Evolutionary conservation across 768 basidiomycete genomes (phyloP), one percentile per base, ranked within the genome.

Genomic region (Pleurotus citrinopileatus): DNA sequence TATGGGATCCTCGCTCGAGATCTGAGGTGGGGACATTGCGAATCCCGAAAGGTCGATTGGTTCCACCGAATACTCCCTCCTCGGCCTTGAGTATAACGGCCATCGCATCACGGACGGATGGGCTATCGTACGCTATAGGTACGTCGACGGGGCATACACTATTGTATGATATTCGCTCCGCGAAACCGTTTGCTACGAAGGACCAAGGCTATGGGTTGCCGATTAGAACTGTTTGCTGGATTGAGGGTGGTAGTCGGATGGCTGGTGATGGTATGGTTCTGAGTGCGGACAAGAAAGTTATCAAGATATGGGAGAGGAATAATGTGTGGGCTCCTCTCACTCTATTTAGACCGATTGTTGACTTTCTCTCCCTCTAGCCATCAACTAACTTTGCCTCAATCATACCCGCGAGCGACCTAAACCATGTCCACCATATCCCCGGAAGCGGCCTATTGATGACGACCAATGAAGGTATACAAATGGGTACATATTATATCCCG

Each of bases 151-250:
- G 97, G 0, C 94, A 98, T 65, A 94, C 93, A 0, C 71, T 98
- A 3, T 75, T 99, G 12, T 99, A 98, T 67, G 97, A 99, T 65
- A 83, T 99, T 61, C 88, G 97, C 42, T 85, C 90, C 7, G 80
- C 86, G 3, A 79, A 78, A 34, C 87, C 92, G 20, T 94, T 89
- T 61, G 94, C 92, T 1, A 65, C 85, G 56, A 98, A 99, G 65
- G 97, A 99, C 65, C 97, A 98, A 70, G 97, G 97, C 0, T 98
- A 98, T 61, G 96, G 96, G 1, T 71, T 98, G 42, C 89, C 95
- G 0, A 77, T 99, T 27, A 89, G 89, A 67, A 86, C 77, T 47
- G 81, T 98, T 2, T 67, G 77, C 13, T 99, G 97, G 97, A 82
- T 98, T 17, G 91, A 95, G 62, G 91, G 91, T 29, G 91, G 90